Evolutionary conservation across 768 basidiomycete genomes (phyloP).

Genomic region (Trametes meyenii): DNA sequence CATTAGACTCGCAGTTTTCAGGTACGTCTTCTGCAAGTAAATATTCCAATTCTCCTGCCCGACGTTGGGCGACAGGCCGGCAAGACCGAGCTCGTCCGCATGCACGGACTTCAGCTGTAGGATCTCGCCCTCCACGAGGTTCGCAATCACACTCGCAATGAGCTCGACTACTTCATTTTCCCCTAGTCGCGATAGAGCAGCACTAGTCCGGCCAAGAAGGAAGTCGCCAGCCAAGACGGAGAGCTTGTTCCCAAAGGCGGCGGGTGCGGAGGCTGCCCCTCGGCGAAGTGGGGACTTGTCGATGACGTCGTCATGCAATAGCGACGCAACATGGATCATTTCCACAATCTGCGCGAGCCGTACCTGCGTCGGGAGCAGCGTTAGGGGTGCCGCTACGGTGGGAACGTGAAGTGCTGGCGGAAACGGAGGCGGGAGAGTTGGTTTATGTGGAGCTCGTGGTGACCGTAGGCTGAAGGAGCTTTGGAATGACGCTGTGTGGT

Average conservation of each 20-base stretch:
- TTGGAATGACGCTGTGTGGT: constrained; percentile 72
- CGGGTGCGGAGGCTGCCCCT: constrained; percentile 65
- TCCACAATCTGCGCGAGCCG: constrained; percentile 96
- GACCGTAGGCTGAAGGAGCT: constrained; percentile 46
- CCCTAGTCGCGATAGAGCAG: constrained; percentile 85
- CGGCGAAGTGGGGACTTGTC: constrained; percentile 76
- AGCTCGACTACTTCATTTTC: constrained; percentile 91
- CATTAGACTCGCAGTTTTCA: constrained; percentile 90
- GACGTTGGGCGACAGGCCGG: constrained; percentile 34
- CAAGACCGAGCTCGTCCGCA: constrained; percentile 41
- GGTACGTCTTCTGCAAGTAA: constrained; percentile 91
- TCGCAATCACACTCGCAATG: constrained; percentile 88
- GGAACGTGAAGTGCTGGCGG: constrained; percentile 30
- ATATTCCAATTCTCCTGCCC: constrained; percentile 62
- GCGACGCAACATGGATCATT: constrained; percentile 96
- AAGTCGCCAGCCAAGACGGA: constrained; percentile 96
- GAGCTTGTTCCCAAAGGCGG: constrained; percentile 89
- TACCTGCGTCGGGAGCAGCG: constrained; percentile 83
- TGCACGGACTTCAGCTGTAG: constrained; percentile 67
- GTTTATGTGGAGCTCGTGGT: constrained; percentile 38
- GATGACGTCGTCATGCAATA: constrained; percentile 91
- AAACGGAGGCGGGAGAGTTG: constrained; percentile 35
- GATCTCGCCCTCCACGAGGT: constrained; percentile 96
- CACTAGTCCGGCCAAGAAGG: constrained; percentile 86
- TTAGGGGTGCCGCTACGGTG: constrained; percentile 36